phyloP scores from a whole-genome alignment of 2,329 filamentous ascomycete species.

The Hymenoscyphus infarciens region DNA sequence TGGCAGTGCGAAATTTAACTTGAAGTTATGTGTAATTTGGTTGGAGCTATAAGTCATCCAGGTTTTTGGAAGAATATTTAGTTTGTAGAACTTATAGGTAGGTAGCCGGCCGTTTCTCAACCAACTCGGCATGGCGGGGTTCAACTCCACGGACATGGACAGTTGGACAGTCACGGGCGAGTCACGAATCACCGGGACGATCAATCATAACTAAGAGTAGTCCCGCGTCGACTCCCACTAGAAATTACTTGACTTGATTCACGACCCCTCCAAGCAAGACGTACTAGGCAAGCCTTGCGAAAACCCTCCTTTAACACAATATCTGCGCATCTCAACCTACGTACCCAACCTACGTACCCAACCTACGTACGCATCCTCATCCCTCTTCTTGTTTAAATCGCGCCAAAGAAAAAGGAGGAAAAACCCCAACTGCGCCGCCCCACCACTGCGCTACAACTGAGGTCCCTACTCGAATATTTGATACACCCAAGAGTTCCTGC shows the following conservation, averaged over 20 bases:
- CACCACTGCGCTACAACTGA: not conserved
- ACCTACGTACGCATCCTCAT: too few relatives aligned
- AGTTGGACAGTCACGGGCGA: too few relatives aligned
- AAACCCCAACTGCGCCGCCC: not conserved
- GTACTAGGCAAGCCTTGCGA: not conserved
- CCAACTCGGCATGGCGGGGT: not conserved
- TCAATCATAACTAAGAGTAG: too few relatives aligned
- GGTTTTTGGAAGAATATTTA: too few relatives aligned
- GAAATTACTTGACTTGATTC: too few relatives aligned
- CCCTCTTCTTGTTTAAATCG: not conserved
- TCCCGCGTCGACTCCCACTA: too few relatives aligned
- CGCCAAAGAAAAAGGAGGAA: not conserved
- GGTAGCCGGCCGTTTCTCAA: not conserved
- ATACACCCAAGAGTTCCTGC: slow-evolving; percentile 2
- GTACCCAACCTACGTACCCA: slow-evolving; percentile 2
- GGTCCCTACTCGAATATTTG: not conserved
- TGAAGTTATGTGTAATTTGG: too few relatives aligned
- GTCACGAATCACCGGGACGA: not conserved
- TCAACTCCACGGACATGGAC: not conserved
- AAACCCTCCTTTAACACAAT: not conserved
- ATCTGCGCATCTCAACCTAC: not conserved
- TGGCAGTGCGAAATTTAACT: too few relatives aligned
- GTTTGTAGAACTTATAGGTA: too few relatives aligned
- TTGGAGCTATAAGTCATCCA: too few relatives aligned
- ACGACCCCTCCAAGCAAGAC: not conserved